Base-by-base conservation (phyloP, 805 yeast species). In the Komagataella pastoris region DNA sequence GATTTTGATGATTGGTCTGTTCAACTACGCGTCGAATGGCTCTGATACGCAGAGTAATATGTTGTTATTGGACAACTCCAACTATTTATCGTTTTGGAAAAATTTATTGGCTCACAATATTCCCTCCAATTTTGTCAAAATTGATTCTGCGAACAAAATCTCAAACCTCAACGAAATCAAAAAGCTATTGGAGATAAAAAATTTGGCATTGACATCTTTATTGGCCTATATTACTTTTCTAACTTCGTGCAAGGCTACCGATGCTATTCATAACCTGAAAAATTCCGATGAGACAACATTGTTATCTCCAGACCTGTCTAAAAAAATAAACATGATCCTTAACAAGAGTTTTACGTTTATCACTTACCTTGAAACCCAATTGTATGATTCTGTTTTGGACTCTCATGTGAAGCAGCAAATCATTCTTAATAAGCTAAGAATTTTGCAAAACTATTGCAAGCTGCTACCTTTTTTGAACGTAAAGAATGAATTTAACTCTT, bases 71-170 rank as follows among this genome's bases (percentile, higher is more conserved):
- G 83, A 82, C 55, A 66, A 75, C 12, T 73, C 80, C 2, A 88
- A 82, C 56, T 69, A 85, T 49, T 63, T 85, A 48, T 62, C 71
- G 7, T 68, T 84, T 52, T 85, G 90, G 90, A 80, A 80, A 54
- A 73, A 76, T 47, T 67, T 82, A 6, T 58, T 81, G 44, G 74
- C 79, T 1, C 77, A 77, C 48, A 68, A 77, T 2, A 72, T 75
- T 51, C 71, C 74, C 12, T 68, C 74, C 14, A 62, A 65, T 36
- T 62, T 69, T 50, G 70, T 69, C 40, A 56, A 64, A 12, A 61
- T 64, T 50, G 61, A 65, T 52, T 62, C 65, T 40, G 24, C 51
- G 23, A 66, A 65, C 19, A 70, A 63, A 17, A 59, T 73, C 2
- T 61, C 64, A 17, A 67, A 70, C 52, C 23, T 62, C 44, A 57